phyloP scores from a whole-genome alignment of 2,329 filamentous ascomycete species.

The Lasiodiplodia gonubiensis region DNA sequence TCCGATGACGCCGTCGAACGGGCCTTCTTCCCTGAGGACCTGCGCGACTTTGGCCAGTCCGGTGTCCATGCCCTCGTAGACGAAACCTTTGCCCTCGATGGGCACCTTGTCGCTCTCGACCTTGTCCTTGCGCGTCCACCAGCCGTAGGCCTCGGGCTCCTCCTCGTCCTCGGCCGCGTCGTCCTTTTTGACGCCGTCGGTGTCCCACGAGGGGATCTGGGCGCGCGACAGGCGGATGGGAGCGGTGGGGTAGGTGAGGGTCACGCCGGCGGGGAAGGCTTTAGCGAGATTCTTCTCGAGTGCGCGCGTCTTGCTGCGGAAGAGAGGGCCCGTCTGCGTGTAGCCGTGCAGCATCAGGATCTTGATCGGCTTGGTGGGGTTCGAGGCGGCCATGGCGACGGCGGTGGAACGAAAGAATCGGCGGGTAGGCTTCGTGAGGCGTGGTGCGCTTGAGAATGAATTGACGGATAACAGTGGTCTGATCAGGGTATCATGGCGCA shows the following conservation, averaged over 20 bases:
- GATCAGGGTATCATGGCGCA: slow-evolving; percentile 25
- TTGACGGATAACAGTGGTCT: neutral
- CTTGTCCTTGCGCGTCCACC: slow-evolving; percentile 77
- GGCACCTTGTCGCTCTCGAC: slow-evolving; percentile 18
- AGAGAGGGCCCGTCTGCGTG: slow-evolving; percentile 86
- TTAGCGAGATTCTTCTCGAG: slow-evolving; percentile 82
- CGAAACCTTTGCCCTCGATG: slow-evolving; percentile 53
- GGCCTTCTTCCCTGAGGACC: slow-evolving; percentile 66
- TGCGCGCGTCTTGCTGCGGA: slow-evolving; percentile 86
- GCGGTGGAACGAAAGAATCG: neutral
- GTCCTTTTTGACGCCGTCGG: slow-evolving; percentile 36
- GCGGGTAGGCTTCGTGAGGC: neutral
- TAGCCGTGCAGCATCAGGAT: slow-evolving; percentile 69
- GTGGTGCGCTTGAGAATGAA: slow-evolving; percentile 7
- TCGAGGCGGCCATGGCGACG: slow-evolving; percentile 40
- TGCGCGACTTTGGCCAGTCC: slow-evolving; percentile 69
- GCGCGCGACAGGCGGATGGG: slow-evolving; percentile 49
- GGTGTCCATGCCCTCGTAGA: slow-evolving; percentile 71
- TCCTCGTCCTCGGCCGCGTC: slow-evolving; percentile 50
- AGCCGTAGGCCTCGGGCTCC: slow-evolving; percentile 75
- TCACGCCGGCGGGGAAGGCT: slow-evolving; percentile 64
- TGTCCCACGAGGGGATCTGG: slow-evolving; percentile 51
- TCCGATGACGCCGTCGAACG: slow-evolving; percentile 78
- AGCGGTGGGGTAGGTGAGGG: slow-evolving; percentile 55
- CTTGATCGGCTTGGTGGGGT: slow-evolving; percentile 47